phyloP scores from a whole-genome alignment of 106 monocot genomes.

The Posidonia australis region DNA sequence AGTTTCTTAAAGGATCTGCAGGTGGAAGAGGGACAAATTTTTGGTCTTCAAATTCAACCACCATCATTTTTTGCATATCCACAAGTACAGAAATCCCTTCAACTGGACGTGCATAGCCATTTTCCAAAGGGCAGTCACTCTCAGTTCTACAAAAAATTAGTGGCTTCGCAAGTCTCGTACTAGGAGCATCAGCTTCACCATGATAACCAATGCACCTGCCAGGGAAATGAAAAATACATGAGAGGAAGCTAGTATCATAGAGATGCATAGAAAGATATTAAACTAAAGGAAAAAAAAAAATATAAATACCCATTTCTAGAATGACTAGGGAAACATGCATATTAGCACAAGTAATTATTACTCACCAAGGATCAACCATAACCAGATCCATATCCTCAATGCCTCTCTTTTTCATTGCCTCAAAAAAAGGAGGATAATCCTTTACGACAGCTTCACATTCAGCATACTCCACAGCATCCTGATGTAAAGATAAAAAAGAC shows the following conservation, averaged over 20 bases:
- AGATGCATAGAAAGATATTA: background rate
- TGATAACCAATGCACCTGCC: slow-evolving; percentile 95
- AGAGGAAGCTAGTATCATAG: background rate
- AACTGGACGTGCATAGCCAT: slow-evolving; percentile 97
- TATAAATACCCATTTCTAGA: background rate
- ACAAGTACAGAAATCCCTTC: slow-evolving; percentile 91
- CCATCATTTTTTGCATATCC: slow-evolving; percentile 80
- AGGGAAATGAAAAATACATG: background rate
- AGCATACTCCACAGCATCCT: slow-evolving; percentile 98
- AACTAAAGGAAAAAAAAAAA: background rate
- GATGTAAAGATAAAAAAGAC: background rate
- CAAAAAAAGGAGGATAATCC: slow-evolving; percentile 73
- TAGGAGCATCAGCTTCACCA: slow-evolving; percentile 86
- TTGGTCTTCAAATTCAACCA: slow-evolving; percentile 88
- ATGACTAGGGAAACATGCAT: background rate
- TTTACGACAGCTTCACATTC: slow-evolving; percentile 98
- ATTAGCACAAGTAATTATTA: background rate
- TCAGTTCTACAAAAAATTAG: slow-evolving; percentile 93
- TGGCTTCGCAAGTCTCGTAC: slow-evolving; percentile 80
- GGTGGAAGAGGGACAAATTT: slow-evolving; percentile 89
- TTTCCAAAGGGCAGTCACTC: slow-evolving; percentile 92
- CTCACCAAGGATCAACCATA: slow-evolving; percentile 99
- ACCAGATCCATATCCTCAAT: slow-evolving; percentile 99
- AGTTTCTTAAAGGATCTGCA: slow-evolving; percentile 89
- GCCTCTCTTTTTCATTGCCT: slow-evolving; percentile 96